Evolutionary conservation across 768 basidiomycete genomes (phyloP), one percentile per base, ranked within the genome.

Genomic region (Psilocybe cubensis): DNA sequence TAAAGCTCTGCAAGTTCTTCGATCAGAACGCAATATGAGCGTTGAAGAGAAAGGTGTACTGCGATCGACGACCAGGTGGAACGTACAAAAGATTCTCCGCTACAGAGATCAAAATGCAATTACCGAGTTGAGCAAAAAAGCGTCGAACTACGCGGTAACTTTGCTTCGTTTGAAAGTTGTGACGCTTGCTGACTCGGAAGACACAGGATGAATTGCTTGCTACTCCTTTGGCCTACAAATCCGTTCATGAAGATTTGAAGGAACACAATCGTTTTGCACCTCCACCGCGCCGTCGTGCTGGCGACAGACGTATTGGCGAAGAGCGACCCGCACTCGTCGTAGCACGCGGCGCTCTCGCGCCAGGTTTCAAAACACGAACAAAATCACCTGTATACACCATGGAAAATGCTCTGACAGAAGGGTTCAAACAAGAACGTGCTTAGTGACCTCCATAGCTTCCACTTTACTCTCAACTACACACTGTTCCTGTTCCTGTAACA

Each of bases 81-180:
- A 91, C 69, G 72, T 94, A 35, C 83, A 87, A 63, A 92, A 92
- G 70, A 78, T 87, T 3, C 72, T 94, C 20, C 84, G 76, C 51
- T 94, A 81, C 68, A 78, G 87, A 51, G 72, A 76, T 17, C 61
- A 66, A 25, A 74, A 74, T 56, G 85, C 84, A 23, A 63, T 81
- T 8, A 56, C 65, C 9, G 75, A 81, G 21, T 67, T 94, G 23
- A 77, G 78, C 53, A 67, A 74, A 59, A 89, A 87, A 66, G 87
- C 85, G 4, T 75, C 77, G 25, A 77, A 81, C 42, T 86, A 93
- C 70, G 82, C 87, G 59, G 92, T 92, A 66, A 64, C 89, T 79
- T 24, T 33, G 31, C 28, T 38, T 50, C 24, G 21, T 33, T 23
- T 20, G n/a, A 11, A 4, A 51, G 33, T 25, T 29, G 43, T 41